Conservation (phyloP, 2,329 filamentous ascomycete species). For the Colletotrichum siamense region DNA sequence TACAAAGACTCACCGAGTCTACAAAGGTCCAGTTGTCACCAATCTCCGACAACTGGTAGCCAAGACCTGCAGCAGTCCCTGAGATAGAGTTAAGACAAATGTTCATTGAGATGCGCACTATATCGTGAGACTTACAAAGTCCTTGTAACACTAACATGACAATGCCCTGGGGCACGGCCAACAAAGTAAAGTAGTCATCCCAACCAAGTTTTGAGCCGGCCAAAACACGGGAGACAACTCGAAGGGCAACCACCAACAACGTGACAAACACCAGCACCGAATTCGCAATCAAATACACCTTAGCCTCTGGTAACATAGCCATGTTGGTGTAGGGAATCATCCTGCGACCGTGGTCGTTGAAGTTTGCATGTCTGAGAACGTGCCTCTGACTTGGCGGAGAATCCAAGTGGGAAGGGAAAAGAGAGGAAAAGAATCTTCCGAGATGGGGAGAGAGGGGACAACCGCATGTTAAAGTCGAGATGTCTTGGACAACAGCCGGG, state of each 20-base stretch:
- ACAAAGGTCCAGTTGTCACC: not conserved
- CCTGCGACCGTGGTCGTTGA: not conserved
- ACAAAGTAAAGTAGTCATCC: constrained; percentile 43
- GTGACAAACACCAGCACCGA: constrained; percentile 23
- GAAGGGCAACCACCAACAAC: constrained; percentile 27
- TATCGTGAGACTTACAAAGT: constrained; percentile 28
- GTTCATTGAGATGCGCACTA: not conserved
- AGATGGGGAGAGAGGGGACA: not conserved
- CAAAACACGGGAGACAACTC: constrained; percentile 30
- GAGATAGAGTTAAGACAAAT: not conserved
- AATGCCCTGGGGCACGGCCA: constrained; percentile 35
- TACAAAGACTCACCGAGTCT: not conserved
- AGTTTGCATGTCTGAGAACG: not conserved
- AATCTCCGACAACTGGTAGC: constrained; percentile 21
- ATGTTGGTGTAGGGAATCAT: not conserved
- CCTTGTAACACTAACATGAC: constrained; percentile 34
- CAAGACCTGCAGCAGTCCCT: constrained; percentile 29
- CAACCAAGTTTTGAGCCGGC: constrained; percentile 33
- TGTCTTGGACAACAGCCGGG: not conserved
- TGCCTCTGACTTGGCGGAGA: not conserved
- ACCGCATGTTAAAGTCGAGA: not conserved
- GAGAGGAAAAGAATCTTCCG: not conserved
- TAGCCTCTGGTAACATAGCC: constrained; percentile 17
- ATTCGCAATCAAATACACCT: constrained; percentile 31
- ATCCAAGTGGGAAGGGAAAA: not conserved